phyloP scores from a whole-genome alignment of 805 yeast species.

The Zygosaccharomyces pseudorouxii region DNA sequence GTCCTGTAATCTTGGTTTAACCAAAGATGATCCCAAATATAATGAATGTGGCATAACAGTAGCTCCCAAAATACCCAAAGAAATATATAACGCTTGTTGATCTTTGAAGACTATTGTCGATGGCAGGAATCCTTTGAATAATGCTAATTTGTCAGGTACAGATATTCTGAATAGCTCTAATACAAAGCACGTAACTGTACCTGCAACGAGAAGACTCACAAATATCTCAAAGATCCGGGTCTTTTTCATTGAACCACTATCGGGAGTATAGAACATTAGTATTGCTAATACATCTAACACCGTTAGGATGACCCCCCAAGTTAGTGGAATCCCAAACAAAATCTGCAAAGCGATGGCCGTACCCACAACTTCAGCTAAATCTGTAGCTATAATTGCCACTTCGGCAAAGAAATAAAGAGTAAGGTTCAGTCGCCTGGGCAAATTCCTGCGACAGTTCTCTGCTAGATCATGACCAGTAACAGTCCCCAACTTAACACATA shows the following conservation, averaged over 20 bases:
- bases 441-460: conserved; percentile 72
- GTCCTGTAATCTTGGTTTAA: conserved; percentile 76
- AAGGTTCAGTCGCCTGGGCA: conserved; percentile 57
- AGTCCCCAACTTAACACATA: conserved; percentile 84
- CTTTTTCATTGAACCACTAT: conserved; percentile 67
- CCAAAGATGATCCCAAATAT: conserved; percentile 80
- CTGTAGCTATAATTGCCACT: conserved; percentile 86
- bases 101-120: conserved; percentile 53
- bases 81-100: conserved; percentile 65
- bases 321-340: conserved; percentile 65
- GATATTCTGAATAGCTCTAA: conserved; percentile 59
- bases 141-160: conserved; percentile 47
- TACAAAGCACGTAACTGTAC: conserved; percentile 73
- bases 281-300: conserved; percentile 77
- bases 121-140: conserved; percentile 70
- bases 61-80: conserved; percentile 85
- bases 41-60: conserved; percentile 94
- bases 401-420: conserved; percentile 69
- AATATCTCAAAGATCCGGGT: conserved; percentile 74
- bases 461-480: conserved; percentile 94
- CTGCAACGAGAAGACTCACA: conserved; percentile 63
- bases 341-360: conserved; percentile 83
- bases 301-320: conserved; percentile 72
- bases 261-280: conserved; percentile 70
- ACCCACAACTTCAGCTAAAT: conserved; percentile 91